These are phyloP conservation scores for Solanum rostratum DNA, from an alignment of 257 asterid genomes.

Conservation along the genomic window DNA sequence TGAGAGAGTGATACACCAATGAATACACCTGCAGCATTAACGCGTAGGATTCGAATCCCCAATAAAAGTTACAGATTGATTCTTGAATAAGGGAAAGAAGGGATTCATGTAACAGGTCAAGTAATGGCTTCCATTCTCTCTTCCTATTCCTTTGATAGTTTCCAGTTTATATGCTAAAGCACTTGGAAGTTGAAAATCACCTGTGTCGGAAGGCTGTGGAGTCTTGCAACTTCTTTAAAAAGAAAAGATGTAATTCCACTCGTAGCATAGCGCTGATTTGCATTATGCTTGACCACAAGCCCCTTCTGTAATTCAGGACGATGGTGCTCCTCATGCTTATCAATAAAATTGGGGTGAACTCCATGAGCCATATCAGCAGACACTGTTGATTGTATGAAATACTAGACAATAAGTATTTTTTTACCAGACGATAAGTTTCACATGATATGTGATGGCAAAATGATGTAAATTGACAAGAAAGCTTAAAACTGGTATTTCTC, in stretches of 20 bases:
- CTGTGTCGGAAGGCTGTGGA: constrained; percentile 83
- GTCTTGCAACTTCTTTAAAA: constrained; percentile 83
- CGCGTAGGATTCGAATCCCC: background rate
- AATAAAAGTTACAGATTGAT: background rate
- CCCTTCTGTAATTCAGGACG: constrained; percentile 91
- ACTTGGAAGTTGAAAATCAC: constrained; percentile 19
- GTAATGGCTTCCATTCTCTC: background rate
- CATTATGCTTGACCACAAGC: constrained; percentile 93
- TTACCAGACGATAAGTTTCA: background rate
- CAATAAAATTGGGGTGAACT: constrained; percentile 84
- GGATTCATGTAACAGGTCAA: background rate
- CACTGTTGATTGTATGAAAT: constrained; percentile 34
- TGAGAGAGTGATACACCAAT: background rate
- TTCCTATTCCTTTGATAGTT: background rate
- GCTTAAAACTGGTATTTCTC: background rate
- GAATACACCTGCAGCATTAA: background rate
- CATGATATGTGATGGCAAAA: background rate
- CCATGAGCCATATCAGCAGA: constrained; percentile 99
- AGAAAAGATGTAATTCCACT: constrained; percentile 95
- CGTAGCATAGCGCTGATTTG: constrained; percentile 96
- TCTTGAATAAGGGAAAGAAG: background rate
- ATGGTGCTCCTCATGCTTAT: constrained; percentile 91
- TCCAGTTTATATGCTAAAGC: background rate
- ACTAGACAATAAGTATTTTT: background rate
- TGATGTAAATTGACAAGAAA: background rate